phyloP scores from a whole-genome alignment of 768 basidiomycete genomes.

The Melanogaster broomeanus region DNA sequence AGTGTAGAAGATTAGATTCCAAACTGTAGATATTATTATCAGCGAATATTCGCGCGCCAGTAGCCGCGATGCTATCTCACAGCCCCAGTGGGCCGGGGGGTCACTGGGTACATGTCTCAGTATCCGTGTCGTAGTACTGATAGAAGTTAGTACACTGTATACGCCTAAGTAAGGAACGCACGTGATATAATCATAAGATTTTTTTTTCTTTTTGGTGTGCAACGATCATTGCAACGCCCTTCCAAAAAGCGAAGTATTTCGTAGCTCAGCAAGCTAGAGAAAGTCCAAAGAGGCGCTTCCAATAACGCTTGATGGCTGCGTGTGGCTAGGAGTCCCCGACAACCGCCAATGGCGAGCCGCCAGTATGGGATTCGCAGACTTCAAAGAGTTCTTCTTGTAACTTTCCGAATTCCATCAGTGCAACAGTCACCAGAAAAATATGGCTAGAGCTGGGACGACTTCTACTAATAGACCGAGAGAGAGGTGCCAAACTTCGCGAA shows the following conservation, averaged over 20 bases:
- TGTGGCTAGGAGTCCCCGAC: no score
- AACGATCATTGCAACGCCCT: neutral
- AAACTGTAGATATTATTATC: slow-evolving; percentile 52
- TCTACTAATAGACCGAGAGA: slow-evolving; percentile 91
- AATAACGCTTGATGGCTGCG: slow-evolving; percentile 83
- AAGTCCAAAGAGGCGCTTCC: slow-evolving; percentile 71
- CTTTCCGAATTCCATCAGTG: slow-evolving; percentile 79
- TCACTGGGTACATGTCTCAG: slow-evolving; percentile 69
- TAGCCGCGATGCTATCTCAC: slow-evolving; percentile 26
- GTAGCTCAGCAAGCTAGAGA: slow-evolving; percentile 65
- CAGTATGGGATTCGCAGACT: slow-evolving; percentile 68
- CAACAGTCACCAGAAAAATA: slow-evolving; percentile 87
- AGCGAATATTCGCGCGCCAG: neutral
- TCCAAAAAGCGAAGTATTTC: neutral
- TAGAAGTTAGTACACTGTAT: no score
- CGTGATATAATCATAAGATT: slow-evolving; percentile 80
- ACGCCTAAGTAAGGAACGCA: slow-evolving; percentile 35
- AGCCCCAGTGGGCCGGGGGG: no score
- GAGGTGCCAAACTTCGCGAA: slow-evolving; percentile 84
- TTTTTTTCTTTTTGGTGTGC: slow-evolving; percentile 47
- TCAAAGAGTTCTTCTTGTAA: slow-evolving; percentile 82
- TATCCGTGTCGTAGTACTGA: neutral
- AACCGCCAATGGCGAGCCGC: no score
- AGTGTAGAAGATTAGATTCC: slow-evolving; percentile 81
- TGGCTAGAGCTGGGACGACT: slow-evolving; percentile 72